Evolutionary conservation across 441 rosid species (phyloP), one percentile per base, ranked within the genome.

Genomic region (Pelargonium cotyledonis): DNA sequence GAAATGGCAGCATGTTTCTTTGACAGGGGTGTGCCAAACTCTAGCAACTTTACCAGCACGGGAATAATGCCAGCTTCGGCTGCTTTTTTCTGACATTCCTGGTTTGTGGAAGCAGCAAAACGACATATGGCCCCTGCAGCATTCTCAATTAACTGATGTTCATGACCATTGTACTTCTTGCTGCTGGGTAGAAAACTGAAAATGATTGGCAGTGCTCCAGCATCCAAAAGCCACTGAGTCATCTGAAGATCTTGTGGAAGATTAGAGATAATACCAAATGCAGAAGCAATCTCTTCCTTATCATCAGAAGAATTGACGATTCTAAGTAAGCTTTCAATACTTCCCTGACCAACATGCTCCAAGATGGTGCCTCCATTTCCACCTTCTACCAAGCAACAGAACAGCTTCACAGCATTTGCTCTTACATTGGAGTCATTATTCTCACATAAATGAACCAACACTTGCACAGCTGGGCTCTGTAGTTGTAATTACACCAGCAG

Each of bases 31-130:
- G 83, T 81, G 57, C 86, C 86, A 9, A 38, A 65, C 66, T 75
- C 82, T 40, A 87, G 78, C 66, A 82, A 75, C 74, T 64, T 78
- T 65, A 87, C 86, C 69, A 87, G 67, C 53, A 73, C 43, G 40
- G 85, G 88, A 71, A 87, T 84, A 63, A 84, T 66, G 60, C 82
- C 86, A 69, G 75, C 80, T 78, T 82, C 85, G 7, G 92, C 88
- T 69, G 79, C 85, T 67, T 47, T 76, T 79, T 58, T 85, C 78
- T 87, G 92, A 78, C 83, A 77, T 70, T 77, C 85, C 78, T 75
- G 46, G 49, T 79, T 73, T 12, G 72, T 35, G 15, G 92, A 75
- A 67, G 53, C 66, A 62, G 81, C 76, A 69, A 87, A 87, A 69
- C 74, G 88, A 23, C 82, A 64, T 18, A 84, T 67, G 68, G 89